Base-by-base conservation (phyloP, 75 land plant genomes). In the Adiantum capillusveneris region DNA sequence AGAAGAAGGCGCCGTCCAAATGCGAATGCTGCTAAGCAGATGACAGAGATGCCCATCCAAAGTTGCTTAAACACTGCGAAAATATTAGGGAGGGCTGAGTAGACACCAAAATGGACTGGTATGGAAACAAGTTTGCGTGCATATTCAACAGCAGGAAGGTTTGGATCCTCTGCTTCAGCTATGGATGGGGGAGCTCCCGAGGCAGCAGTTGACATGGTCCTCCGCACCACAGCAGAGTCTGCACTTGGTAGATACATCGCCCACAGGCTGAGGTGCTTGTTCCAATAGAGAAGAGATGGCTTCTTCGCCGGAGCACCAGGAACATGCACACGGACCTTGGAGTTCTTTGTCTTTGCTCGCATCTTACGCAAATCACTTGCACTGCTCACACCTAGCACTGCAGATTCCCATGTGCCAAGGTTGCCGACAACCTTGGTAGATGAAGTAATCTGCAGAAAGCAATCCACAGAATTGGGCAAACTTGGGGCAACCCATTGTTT, bases 51-150 rank as follows among this genome's bases (percentile, higher is more conserved):
- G 21, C 95, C 95, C 19, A 73, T 29, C 0, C 63, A 20, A 19
- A 88, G 66, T 59, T 62, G 11, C 1, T 68, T 48, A 2, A 79
- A n/a, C 17, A 88, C 67, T 16, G 75, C 76, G 37, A 67, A 68
- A 18, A 81, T 11, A 31, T 79, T 68, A 62, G 86, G 86, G 9
- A 74, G 44, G 0, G 72, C 75, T 13, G 83, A 45, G 48, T 85
- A 88, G 22, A 86, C 90, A 25, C 95, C 90, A 68, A 85, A 93
- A 58, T 85, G 73, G 19, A 87, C 87, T 57, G 98, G 98, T 63
- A 81, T 85, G 30, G 83, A 81, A 2, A 75, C 44, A 16, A 80
- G 62, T 90, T 87, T 86, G 42, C 76, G 77, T 11, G 44, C 49
- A 64, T 65, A 63, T 50, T 77, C 68, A 59, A 73, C 69, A 43